Evolutionary conservation across 164 flowering plant genomes (phyloP).

Genomic region (Malania oleifera): DNA sequence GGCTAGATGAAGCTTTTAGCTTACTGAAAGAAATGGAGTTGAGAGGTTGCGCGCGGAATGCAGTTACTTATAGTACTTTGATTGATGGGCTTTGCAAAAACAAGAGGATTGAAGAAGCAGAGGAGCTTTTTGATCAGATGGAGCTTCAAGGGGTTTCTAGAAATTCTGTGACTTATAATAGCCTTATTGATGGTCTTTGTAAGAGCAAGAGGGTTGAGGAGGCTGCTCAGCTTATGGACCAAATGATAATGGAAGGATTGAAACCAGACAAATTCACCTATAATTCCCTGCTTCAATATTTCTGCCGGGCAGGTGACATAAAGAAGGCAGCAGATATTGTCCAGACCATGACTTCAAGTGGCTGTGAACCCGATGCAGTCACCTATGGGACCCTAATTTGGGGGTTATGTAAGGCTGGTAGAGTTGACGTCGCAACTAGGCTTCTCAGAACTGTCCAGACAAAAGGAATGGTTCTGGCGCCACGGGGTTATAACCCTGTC

Average conservation of each 20-base stretch:
- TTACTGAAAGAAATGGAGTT: conserved; percentile 81
- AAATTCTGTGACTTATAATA: conserved; percentile 68
- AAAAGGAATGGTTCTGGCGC: conserved; percentile 63
- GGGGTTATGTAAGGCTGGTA: conserved; percentile 70
- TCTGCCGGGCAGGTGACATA: conserved; percentile 64
- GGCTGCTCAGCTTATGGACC: conserved; percentile 74
- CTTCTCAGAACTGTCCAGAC: conserved; percentile 62
- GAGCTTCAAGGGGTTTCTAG: conserved; percentile 78
- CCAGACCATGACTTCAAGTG: conserved; percentile 66
- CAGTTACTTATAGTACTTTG: conserved; percentile 68
- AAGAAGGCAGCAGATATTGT: conserved; percentile 80
- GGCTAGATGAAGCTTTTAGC: conserved; percentile 53
- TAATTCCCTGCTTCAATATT: conserved; percentile 65
- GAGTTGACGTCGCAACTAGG: conserved; percentile 54
- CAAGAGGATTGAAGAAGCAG: conserved; percentile 65
- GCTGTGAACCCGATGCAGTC: conserved; percentile 73
- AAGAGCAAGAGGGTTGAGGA: conserved; percentile 62
- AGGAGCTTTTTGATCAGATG: conserved; percentile 90
- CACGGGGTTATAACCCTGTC: conserved; percentile 76
- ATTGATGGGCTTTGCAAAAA: conserved; percentile 79
- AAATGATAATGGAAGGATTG: conserved; percentile 79
- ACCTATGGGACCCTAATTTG: conserved; percentile 78
- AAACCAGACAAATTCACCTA: conserved; percentile 82
- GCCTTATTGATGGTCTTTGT: conserved; percentile 78
- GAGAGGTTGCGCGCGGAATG: conserved; percentile 65